Evolutionary conservation across 139 green algal species (phyloP), one percentile per base, ranked within the genome.

Genomic region (Closterium sp.): DNA sequence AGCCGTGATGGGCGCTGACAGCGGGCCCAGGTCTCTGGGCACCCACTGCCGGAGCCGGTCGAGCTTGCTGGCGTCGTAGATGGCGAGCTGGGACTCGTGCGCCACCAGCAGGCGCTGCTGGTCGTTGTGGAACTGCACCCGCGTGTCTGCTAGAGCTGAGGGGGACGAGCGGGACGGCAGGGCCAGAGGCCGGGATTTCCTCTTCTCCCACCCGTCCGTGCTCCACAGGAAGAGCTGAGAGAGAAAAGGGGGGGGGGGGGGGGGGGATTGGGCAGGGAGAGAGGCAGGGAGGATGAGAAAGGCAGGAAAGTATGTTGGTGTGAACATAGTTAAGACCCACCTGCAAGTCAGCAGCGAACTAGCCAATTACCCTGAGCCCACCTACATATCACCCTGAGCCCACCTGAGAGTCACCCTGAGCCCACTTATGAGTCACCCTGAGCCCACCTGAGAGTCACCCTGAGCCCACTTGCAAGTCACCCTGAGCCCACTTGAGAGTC

Each of bases 81-180:
- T 89, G 33, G 88, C 88, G 28, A 94, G 88, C 34, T 90, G 88
- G 6, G 88, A 35, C 38, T 94, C 91, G 76, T 94, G 91, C 33
- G 35, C 34, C 28, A 94, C 91, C 55, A 94, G 87, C 10, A 94
- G 21, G 31, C 84, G 31, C 33, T 36, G 34, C 87, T 94, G 91
- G 88, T 94, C 91, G 33, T 94, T 92, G 91, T 94, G 87, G 55
- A 93, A 92, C 35, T 90, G 84, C n/a, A 94, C 91, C 32, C 91
- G 69, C 34, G 91, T 94, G 88, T 94, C 91, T 10, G 35, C 89
- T 8, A 21, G 32, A 5, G 12, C 23, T 4, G 81, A n/a, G 5
- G 35, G 38, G 16, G 31, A 31, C 1, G n/a, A 36, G 28, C 88
- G 35, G 33, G 23, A 28, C 69, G 36, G 34, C 8, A 55, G 30